Evolutionary conservation across 2,329 filamentous ascomycete species (phyloP).

Genomic region (Ilyonectria destructans): DNA sequence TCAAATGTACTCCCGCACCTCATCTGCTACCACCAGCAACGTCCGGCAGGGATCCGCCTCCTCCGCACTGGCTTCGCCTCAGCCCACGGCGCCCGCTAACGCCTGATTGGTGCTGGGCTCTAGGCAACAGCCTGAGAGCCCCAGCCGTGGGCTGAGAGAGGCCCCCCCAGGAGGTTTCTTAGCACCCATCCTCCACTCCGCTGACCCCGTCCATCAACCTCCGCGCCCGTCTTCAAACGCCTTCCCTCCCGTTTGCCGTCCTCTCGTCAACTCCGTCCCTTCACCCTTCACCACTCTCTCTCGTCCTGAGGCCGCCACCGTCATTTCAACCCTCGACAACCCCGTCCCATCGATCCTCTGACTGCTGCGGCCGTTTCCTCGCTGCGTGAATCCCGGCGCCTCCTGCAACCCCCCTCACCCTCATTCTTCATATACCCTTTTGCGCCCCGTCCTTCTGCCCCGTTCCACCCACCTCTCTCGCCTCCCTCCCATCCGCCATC

Average conservation of each 20-base stretch:
- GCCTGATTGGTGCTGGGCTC: constrained; percentile 41
- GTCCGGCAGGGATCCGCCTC: constrained; percentile 39
- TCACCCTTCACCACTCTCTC: constrained; percentile 31
- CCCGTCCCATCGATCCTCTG: constrained; percentile 8
- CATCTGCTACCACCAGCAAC: constrained; percentile 34
- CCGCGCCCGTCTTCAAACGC: constrained; percentile 32
- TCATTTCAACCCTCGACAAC: constrained; percentile 21
- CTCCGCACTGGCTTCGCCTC: constrained; percentile 51
- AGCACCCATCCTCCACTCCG: constrained; percentile 38
- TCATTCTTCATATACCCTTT: constrained; percentile 49
- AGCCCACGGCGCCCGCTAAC: constrained; percentile 40
- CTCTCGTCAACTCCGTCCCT: constrained; percentile 22
- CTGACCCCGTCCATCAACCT: constrained; percentile 35
- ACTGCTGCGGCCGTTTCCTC: constrained; percentile 15
- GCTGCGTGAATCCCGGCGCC: constrained; percentile 18
- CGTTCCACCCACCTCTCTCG: constrained; percentile 48
- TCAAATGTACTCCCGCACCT: constrained; percentile 20
- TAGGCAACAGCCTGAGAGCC: constrained; percentile 54
- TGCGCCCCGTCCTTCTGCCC: constrained; percentile 44
- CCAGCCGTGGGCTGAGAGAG: constrained; percentile 47
- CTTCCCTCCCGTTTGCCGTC: constrained; percentile 29
- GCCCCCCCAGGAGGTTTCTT: constrained; percentile 47
- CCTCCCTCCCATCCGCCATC: constrained; percentile 36
- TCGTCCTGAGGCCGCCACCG: constrained; percentile 44
- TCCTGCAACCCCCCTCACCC: constrained; percentile 28